phyloP scores from a whole-genome alignment of 345 rosid species.

The Aquilaria malaccensis region DNA sequence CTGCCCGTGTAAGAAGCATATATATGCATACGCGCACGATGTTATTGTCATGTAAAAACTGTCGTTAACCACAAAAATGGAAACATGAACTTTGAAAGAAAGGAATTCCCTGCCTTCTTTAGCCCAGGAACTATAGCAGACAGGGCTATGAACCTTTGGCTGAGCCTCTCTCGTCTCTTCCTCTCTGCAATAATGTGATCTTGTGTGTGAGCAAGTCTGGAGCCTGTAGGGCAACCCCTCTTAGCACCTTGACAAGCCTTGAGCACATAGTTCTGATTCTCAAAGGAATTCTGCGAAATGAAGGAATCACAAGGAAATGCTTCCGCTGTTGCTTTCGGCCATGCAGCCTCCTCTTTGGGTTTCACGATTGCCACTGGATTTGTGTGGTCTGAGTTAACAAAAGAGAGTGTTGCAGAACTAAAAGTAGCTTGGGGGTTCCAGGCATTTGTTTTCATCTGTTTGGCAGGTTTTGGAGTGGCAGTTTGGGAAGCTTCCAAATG shows the following conservation, averaged over 20 bases:
- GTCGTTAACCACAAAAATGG: background rate
- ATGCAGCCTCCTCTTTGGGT: slow-evolving; percentile 37
- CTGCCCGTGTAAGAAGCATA: slow-evolving; percentile 18
- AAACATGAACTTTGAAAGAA: background rate
- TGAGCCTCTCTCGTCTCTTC: slow-evolving; percentile 62
- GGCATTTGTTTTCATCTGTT: slow-evolving; percentile 35
- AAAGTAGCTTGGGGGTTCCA: slow-evolving; percentile 25
- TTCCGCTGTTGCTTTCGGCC: slow-evolving; percentile 15
- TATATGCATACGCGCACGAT: background rate
- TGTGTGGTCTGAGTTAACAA: slow-evolving; percentile 16
- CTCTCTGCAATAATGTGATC: slow-evolving; percentile 69
- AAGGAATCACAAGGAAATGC: slow-evolving; percentile 16
- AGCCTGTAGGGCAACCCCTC: slow-evolving; percentile 16
- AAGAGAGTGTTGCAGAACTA: slow-evolving; percentile 24
- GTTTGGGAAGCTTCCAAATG: slow-evolving; percentile 10
- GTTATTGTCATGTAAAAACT: too few species aligned
- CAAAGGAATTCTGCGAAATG: slow-evolving; percentile 23
- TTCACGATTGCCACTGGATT: slow-evolving; percentile 28
- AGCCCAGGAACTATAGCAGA: slow-evolving; percentile 65
- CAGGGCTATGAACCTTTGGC: slow-evolving; percentile 53
- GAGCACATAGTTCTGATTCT: slow-evolving; percentile 27
- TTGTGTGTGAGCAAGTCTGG: slow-evolving; percentile 34
- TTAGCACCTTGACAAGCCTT: slow-evolving; percentile 26
- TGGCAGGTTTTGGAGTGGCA: slow-evolving; percentile 23
- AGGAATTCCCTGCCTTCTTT: slow-evolving; percentile 35